phyloP scores from a whole-genome alignment of 2,329 filamentous ascomycete genomes.

The Fonsecaea erecta region DNA sequence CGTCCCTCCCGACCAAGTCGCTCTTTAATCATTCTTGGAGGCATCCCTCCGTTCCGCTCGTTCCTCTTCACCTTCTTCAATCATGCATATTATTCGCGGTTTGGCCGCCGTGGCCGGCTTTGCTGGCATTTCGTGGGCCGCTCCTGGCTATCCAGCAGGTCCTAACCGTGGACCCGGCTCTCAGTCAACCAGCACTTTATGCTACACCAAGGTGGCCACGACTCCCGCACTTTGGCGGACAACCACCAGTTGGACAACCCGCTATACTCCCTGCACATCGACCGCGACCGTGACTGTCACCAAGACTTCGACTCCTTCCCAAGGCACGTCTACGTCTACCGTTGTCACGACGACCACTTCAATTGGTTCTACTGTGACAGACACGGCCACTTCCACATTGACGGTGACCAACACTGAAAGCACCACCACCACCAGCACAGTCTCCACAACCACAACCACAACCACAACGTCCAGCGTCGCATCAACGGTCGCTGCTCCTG shows the following conservation, averaged over 20 bases:
- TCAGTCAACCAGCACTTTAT: slow-evolving; percentile 2
- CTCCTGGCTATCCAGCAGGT: slow-evolving; percentile 1
- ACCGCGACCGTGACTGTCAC: slow-evolving; percentile 1
- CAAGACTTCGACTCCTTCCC: slow-evolving; percentile 3
- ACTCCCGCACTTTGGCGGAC: neutral
- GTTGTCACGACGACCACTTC: slow-evolving; percentile 3
- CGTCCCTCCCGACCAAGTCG: slow-evolving; percentile 1
- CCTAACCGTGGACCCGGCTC: slow-evolving; percentile 2
- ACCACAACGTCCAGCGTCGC: slow-evolving; percentile 2
- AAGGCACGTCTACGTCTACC: slow-evolving; percentile 1
- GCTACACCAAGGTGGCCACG: slow-evolving; percentile 1
- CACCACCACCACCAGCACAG: neutral
- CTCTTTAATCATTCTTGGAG: slow-evolving; percentile 2
- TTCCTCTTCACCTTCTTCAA: neutral
- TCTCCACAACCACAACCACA: slow-evolving; percentile 1
- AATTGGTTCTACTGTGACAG: neutral
- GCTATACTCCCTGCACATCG: slow-evolving; percentile 1
- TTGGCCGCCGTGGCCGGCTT: slow-evolving; percentile 1
- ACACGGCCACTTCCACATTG: neutral
- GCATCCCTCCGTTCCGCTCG: slow-evolving; percentile 1
- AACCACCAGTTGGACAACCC: slow-evolving; percentile 2
- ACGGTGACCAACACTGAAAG: slow-evolving; percentile 1
- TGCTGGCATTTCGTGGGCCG: slow-evolving; percentile 2
- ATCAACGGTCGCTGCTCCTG: slow-evolving; percentile 1
- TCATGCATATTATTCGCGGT: slow-evolving; percentile 1